phyloP scores from a whole-genome alignment of 1,139 yeast genomes.

The Hansenula anomala region DNA sequence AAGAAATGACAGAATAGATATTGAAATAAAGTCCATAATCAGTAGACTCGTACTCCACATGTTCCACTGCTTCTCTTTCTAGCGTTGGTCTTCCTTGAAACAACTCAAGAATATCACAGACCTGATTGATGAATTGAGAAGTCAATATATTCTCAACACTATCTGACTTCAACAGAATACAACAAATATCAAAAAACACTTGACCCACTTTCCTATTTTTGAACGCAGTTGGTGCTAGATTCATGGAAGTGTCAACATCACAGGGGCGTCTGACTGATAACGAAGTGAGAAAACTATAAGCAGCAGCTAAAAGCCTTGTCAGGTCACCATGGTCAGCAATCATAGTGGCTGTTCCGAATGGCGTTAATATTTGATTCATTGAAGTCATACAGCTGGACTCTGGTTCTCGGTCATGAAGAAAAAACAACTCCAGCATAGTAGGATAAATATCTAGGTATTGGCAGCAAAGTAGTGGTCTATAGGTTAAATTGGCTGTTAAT shows the following conservation, averaged over 20 bases:
- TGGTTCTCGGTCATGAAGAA: conserved; percentile 73
- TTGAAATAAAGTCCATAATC: conserved; percentile 82
- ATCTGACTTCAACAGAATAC: conserved; percentile 66
- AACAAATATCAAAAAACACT: conserved; percentile 78
- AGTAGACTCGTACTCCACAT: conserved; percentile 87
- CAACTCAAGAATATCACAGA: conserved; percentile 59
- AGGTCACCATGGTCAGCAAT: conserved; percentile 69
- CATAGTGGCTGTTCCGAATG: conserved; percentile 72
- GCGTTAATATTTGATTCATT: conserved; percentile 80
- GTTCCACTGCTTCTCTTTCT: conserved; percentile 71
- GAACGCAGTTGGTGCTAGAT: conserved; percentile 43
- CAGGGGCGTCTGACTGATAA: conserved; percentile 48
- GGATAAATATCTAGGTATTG: conserved; percentile 86
- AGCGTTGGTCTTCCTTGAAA: conserved; percentile 82
- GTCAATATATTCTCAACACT: conserved; percentile 42
- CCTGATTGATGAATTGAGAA: conserved; percentile 34
- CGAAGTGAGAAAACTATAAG: conserved; percentile 59
- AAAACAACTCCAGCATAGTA: conserved; percentile 67
- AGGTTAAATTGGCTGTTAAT: conserved; percentile 59
- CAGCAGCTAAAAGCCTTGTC: conserved; percentile 60
- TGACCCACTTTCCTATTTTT: conserved; percentile 83
- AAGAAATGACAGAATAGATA: conserved; percentile 65
- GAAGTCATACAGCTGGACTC: conserved; percentile 73
- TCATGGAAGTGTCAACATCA: conserved; percentile 38
- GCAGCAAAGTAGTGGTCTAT: conserved; percentile 58